Percentiles rank a stretch among this genome's conserved stretches.
Conservation (phyloP, 495 filamentous ascomycete species). For the Oidiodendron maius region DNA sequence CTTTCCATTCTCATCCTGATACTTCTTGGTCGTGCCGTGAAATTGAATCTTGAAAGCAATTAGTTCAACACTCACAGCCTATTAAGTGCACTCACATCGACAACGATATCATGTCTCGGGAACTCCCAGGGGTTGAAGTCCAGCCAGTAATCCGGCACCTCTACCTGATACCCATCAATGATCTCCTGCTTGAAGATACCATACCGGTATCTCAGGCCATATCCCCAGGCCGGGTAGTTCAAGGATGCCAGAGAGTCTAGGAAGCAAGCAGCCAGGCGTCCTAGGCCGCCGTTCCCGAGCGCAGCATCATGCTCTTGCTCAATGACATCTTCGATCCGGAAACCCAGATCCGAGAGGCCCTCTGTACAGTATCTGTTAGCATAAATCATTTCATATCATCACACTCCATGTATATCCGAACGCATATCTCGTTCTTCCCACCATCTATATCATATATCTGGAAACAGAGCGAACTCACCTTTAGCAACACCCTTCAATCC, state of each 20-base stretch:
- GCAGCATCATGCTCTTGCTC: conserved; percentile 93
- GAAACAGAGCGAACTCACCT: conserved; percentile 48
- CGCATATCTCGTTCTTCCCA: too few species aligned
- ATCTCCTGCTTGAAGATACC: conserved; percentile 99
- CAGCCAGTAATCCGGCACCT: conserved; percentile 97
- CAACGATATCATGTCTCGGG: conserved; percentile 86
- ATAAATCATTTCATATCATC: too few species aligned
- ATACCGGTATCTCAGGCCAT: conserved; percentile 90
- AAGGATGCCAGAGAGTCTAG: conserved; percentile 91
- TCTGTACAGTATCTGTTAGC: too few species aligned
- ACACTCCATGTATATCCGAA: too few species aligned
- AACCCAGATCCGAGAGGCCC: conserved; percentile 82
- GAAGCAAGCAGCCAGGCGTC: conserved; percentile 92
- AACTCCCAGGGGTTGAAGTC: conserved; percentile 99
- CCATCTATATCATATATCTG: neutral
- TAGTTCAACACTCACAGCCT: conserved; percentile 11
- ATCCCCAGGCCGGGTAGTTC: conserved; percentile 96
- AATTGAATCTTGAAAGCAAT: conserved; percentile 64
- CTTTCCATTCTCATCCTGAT: conserved; percentile 70
- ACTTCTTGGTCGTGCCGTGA: conserved; percentile 74
- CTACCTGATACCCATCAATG: conserved; percentile 92
- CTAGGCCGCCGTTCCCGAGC: conserved; percentile 91
- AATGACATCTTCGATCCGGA: conserved; percentile 95
- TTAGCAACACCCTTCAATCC: conserved; percentile 79
- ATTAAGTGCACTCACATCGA: conserved; percentile 50